These are phyloP conservation scores for Sphaceloma murrayae DNA, from an alignment of 2,329 filamentous ascomycete genomes.

Conservation along the genomic window DNA sequence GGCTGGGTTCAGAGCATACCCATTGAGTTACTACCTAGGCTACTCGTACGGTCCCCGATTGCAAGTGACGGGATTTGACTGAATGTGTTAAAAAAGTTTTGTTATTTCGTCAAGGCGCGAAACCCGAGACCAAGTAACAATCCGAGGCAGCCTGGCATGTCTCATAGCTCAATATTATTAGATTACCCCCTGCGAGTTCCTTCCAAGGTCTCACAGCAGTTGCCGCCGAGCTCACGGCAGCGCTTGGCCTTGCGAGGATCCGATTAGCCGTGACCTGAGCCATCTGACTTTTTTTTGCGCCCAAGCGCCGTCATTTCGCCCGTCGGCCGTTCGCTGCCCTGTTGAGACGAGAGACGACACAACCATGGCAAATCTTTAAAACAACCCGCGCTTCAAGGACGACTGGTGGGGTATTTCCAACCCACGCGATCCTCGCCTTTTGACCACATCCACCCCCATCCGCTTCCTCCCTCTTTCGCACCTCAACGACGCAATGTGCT, in stretches of 20 bases:
- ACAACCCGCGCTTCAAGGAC: conserved; percentile 11
- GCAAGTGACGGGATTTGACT: too few relatives aligned
- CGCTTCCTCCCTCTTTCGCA: neutral
- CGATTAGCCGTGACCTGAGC: conserved; percentile 9
- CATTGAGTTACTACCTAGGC: too few relatives aligned
- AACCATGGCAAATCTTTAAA: conserved; percentile 4
- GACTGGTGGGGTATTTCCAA: conserved; percentile 14
- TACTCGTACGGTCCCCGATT: too few relatives aligned
- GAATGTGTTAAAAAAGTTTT: too few relatives aligned
- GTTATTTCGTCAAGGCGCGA: too few relatives aligned
- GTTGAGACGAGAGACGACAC: conserved; percentile 1
- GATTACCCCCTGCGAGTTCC: too few relatives aligned
- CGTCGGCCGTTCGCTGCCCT: conserved; percentile 2
- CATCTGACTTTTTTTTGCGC: conserved; percentile 11
- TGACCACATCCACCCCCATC: conserved; percentile 1
- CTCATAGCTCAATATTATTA: too few relatives aligned
- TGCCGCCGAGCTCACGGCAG: too few relatives aligned
- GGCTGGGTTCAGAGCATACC: conserved; percentile 4
- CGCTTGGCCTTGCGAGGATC: conserved; percentile 13
- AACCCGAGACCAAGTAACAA: too few relatives aligned
- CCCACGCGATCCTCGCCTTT: conserved; percentile 2
- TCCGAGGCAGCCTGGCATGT: too few relatives aligned
- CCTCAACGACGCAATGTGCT: neutral
- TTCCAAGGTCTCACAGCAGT: too few relatives aligned
- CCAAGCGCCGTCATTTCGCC: conserved; percentile 15